phyloP scores from a whole-genome alignment of 768 basidiomycete genomes.

The Phaeotremella fagi region DNA sequence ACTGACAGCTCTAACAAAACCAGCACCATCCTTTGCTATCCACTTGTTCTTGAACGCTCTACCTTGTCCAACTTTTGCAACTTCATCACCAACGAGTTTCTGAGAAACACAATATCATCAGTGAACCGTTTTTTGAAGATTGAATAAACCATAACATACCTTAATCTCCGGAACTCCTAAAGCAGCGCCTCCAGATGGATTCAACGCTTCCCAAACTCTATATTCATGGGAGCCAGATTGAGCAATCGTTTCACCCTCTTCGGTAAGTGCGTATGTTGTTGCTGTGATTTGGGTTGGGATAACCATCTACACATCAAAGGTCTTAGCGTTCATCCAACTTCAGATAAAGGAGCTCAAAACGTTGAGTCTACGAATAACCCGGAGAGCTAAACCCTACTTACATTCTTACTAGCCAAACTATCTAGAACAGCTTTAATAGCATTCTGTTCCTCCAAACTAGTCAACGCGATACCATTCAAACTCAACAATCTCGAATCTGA shows the following conservation, averaged over 20 bases:
- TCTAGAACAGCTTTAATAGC: constrained; percentile 84
- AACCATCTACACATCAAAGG: constrained; percentile 44
- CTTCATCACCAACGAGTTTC: constrained; percentile 71
- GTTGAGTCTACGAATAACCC: background rate
- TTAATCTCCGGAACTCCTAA: constrained; percentile 66
- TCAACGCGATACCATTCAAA: constrained; percentile 24
- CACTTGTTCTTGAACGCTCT: constrained; percentile 96
- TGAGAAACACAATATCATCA: constrained; percentile 5
- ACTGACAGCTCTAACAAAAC: constrained; percentile 75
- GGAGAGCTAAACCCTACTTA: constrained; percentile 42
- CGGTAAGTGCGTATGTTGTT: constrained; percentile 65
- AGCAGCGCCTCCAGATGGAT: constrained; percentile 65
- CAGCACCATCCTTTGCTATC: constrained; percentile 85
- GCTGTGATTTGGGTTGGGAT: constrained; percentile 58
- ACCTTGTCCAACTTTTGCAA: constrained; percentile 87
- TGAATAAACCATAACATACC: constrained; percentile 48
- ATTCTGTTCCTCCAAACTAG: constrained; percentile 56
- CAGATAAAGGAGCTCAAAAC: too few species aligned
- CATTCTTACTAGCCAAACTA: constrained; percentile 80
- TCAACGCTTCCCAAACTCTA: constrained; percentile 82
- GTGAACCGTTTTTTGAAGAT: background rate
- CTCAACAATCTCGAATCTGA: constrained; percentile 45
- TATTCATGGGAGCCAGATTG: constrained; percentile 88
- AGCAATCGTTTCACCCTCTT: constrained; percentile 76
- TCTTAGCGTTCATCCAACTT: background rate